phyloP scores from a whole-genome alignment of 768 basidiomycete species.

The Boletus insuetus region DNA sequence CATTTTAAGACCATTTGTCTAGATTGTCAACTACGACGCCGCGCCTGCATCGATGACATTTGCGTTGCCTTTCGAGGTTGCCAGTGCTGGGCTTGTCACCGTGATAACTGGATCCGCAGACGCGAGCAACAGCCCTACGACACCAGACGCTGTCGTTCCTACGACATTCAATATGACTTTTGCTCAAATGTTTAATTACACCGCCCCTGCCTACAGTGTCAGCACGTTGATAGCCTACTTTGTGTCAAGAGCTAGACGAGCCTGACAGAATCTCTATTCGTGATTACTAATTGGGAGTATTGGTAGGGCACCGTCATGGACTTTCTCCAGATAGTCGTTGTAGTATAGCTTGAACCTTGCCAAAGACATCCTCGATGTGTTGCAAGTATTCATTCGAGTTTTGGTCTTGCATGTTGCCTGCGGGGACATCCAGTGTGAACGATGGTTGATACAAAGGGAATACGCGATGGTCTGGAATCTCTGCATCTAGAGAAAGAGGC shows the following conservation, averaged over 20 bases:
- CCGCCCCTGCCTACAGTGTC: constrained; percentile 47
- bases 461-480: constrained; percentile 73
- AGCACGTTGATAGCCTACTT: constrained; percentile 29
- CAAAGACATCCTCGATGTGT: constrained; percentile 42
- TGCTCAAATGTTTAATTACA: constrained; percentile 53
- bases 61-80: constrained; percentile 52
- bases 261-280: neutral
- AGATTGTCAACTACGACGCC: constrained; percentile 54
- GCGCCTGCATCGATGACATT: constrained; percentile 46
- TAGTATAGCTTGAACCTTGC: constrained; percentile 28
- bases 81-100: constrained; percentile 42
- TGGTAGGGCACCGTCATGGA: neutral
- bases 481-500: constrained; percentile 53
- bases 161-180: constrained; percentile 42
- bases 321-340: constrained; percentile 8
- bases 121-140: constrained; percentile 54
- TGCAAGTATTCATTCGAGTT: constrained; percentile 61
- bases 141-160: constrained; percentile 49
- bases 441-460: constrained; percentile 78
- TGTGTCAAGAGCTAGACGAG: neutral
- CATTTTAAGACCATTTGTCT: neutral
- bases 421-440: constrained; percentile 73
- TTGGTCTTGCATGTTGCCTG: constrained; percentile 70
- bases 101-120: constrained; percentile 49
- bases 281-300: neutral